Percentiles rank a stretch among this genome's conserved stretches.
Conservation (phyloP, 495 filamentous ascomycete species). For the Hypoxylon lenormandii region DNA sequence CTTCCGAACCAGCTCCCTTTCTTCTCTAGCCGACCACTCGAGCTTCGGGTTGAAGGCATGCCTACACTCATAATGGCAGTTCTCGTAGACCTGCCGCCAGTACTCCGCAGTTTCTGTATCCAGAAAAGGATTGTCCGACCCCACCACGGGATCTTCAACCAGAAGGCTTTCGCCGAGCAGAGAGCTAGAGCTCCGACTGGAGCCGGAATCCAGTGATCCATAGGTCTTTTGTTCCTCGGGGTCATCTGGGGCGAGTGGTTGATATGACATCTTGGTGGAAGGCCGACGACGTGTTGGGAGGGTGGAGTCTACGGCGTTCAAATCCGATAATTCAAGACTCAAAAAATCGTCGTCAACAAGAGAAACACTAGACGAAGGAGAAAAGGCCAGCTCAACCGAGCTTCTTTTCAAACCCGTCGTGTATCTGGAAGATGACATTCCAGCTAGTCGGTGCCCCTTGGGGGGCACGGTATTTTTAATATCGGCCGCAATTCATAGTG, state of each 20-base stretch:
- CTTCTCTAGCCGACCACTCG: slow-evolving; percentile 67
- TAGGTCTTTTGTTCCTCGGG: slow-evolving; percentile 43
- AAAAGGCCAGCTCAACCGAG: slow-evolving; percentile 10
- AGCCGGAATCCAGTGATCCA: slow-evolving; percentile 34
- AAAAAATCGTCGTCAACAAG: neutral
- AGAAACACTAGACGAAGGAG: slow-evolving; percentile 26
- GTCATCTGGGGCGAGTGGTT: slow-evolving; percentile 39
- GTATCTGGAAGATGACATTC: slow-evolving; percentile 29
- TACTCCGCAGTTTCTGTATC: slow-evolving; percentile 47
- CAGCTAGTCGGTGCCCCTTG: slow-evolving; percentile 7
- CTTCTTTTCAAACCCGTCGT: slow-evolving; percentile 14
- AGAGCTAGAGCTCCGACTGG: slow-evolving; percentile 27
- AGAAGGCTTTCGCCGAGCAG: slow-evolving; percentile 33
- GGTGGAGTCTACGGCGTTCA: slow-evolving; percentile 18
- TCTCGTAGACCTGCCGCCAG: slow-evolving; percentile 50
- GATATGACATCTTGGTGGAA: slow-evolving; percentile 46
- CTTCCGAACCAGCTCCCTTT: slow-evolving; percentile 64
- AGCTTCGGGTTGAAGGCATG: slow-evolving; percentile 66
- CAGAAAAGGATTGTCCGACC: slow-evolving; percentile 52
- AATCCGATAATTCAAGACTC: slow-evolving; percentile 36
- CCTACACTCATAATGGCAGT: slow-evolving; percentile 59
- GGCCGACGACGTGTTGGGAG: slow-evolving; percentile 18
- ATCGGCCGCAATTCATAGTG: slow-evolving; percentile 19
- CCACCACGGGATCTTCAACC: slow-evolving; percentile 24
- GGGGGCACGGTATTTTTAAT: slow-evolving; percentile 39